Evolutionary conservation across 352 stramenopile species (phyloP).

Genomic region (Phytophthora capsici): DNA sequence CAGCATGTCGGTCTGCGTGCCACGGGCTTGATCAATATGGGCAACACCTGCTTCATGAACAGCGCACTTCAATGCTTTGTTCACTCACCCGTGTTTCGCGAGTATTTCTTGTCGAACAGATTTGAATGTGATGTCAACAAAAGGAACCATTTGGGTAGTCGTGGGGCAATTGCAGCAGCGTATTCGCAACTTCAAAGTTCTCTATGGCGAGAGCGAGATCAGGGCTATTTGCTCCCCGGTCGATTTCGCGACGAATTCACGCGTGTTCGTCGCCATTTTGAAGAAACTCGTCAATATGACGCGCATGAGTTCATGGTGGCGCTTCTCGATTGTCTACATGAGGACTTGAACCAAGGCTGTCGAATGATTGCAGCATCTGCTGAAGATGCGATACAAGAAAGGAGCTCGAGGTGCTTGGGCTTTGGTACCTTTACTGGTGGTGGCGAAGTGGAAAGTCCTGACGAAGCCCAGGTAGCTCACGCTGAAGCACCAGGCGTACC

Average conservation of each 20-base stretch:
- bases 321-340: constrained; percentile 97
- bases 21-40: constrained; percentile 80
- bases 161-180: constrained; percentile 88
- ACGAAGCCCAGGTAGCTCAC: constrained; percentile 27
- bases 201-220: constrained; percentile 66
- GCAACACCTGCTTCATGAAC: constrained; percentile 92
- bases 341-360: constrained; percentile 96
- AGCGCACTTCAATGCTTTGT: constrained; percentile 93
- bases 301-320: constrained; percentile 96
- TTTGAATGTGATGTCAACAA: constrained; percentile 95
- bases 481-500: constrained; percentile 12
- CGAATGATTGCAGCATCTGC: constrained; percentile 10
- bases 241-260: constrained; percentile 79
- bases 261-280: constrained; percentile 63
- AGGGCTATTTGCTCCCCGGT: constrained; percentile 54
- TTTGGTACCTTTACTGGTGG: constrained; percentile 39
- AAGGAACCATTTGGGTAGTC: constrained; percentile 92
- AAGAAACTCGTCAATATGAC: constrained; percentile 94
- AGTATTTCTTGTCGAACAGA: constrained; percentile 95
- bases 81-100: constrained; percentile 93
- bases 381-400: constrained; percentile 35
- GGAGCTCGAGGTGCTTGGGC: constrained; percentile 37
- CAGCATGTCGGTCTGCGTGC: constrained; percentile 51
- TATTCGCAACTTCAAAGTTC: constrained; percentile 86
- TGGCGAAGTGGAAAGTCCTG: constrained; percentile 42